Base-by-base conservation (phyloP, 352 stramenopile genomes). In the Blastocystis sp. region DNA sequence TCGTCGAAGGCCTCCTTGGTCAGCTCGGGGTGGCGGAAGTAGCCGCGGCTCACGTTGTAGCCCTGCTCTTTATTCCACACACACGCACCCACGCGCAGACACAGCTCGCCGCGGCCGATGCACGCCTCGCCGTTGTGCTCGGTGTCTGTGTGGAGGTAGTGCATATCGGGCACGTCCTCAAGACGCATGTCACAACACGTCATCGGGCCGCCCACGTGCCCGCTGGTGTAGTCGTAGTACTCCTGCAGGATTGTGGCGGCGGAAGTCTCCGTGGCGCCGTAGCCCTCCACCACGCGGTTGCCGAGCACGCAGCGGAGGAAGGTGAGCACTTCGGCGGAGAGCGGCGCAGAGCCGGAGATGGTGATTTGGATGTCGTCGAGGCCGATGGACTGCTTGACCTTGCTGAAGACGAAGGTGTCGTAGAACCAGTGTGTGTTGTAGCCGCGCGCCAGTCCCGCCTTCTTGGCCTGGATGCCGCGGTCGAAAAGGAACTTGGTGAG, bases 131-230 rank as follows among this genome's bases (percentile, higher is more conserved):
- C 74, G 34, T 70, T 71, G 45, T 82, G 74, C 40, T 62, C 38
- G 0, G n/a, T 68, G 28, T 82, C 74, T 0, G 74, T 82, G 45
- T 66, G 57, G 21, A 82, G 61, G 90, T 94, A 95, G 60, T 91
- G 91, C 93, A 95, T 94, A 60, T 95, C 93, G 0, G 92, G 91
- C 2, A 95, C 92, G 71, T 95, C 93, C 81, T 93, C 91, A 0
- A 95, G 91, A 11, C 91, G 91, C 28, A 95, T 91, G 45, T 82
- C 74, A 28, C 74, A 82, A 64, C 28, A 82, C 9, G 74, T 3
- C 57, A 68, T 34, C 28, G 74, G 74, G n/a, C 74, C 74, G 1
- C 74, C 74, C 21, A 82, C 61, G 59, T 82, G 40, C 1, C 74
- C 74, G 45, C 40, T 70, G 9, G 74, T 70, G 59, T 70, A 82